A percentile compares a stretch with the other conserved stretches of the same genome.
phyloP scores from a whole-genome alignment of 345 rosid species.

The Pseudoturritis turrita region DNA sequence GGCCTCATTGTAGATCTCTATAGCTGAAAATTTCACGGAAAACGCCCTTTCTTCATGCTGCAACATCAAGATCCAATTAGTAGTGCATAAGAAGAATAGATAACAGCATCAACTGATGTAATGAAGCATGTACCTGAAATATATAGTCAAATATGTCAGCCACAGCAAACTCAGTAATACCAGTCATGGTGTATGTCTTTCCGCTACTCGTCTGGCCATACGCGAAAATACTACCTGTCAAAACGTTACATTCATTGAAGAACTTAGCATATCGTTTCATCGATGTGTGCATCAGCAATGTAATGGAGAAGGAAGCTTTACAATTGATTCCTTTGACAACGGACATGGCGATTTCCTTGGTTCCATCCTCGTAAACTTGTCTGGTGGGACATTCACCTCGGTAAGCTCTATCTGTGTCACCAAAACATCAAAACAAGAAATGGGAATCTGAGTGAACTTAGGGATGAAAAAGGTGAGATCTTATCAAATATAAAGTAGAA shows the following conservation, averaged over 20 bases:
- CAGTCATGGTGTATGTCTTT: conserved; percentile 95
- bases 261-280: neutral
- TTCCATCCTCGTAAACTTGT: conserved; percentile 75
- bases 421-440: neutral
- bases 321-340: conserved; percentile 90
- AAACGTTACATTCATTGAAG: conserved; percentile 4
- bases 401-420: conserved; percentile 82
- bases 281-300: neutral
- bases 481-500: neutral
- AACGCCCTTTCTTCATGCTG: conserved; percentile 97
- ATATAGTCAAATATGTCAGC: conserved; percentile 90
- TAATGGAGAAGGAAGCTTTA: conserved; percentile 36
- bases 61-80: conserved; percentile 12
- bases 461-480: neutral
- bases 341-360: conserved; percentile 74
- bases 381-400: conserved; percentile 77
- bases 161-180: conserved; percentile 76
- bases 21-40: conserved; percentile 79
- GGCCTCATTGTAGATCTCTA: conserved; percentile 97
- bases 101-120: neutral
- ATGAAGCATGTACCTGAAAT: conserved; percentile 40
- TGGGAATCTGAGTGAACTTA: neutral
- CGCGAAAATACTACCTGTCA: conserved; percentile 88
- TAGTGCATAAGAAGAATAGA: neutral
- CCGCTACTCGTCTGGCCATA: conserved; percentile 99